phyloP scores from a whole-genome alignment of 805 yeast species.

The Jamesozyma lodderae region DNA sequence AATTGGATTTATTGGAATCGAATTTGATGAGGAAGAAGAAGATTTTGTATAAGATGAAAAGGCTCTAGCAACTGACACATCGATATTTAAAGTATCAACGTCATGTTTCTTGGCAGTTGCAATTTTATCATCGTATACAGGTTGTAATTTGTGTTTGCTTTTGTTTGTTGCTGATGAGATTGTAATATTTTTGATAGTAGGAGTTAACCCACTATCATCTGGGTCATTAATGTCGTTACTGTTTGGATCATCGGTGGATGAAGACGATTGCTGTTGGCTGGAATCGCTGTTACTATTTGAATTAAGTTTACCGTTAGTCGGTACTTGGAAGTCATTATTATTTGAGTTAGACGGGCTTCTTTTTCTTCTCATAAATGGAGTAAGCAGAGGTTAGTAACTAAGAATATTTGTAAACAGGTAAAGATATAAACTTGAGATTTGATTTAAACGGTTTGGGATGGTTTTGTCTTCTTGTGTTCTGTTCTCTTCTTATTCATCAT shows the following conservation, averaged over 20 bases:
- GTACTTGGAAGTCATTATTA: neutral
- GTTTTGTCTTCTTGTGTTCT: too few relatives aligned
- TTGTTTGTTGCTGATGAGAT: conserved; percentile 4
- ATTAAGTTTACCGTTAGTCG: conserved; percentile 12
- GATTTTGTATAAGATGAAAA: conserved; percentile 10
- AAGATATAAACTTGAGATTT: too few relatives aligned
- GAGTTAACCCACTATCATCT: conserved; percentile 38
- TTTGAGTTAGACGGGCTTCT: conserved; percentile 28
- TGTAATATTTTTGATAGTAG: conserved; percentile 28
- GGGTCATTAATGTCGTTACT: conserved; percentile 37
- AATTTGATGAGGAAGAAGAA: neutral
- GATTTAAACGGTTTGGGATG: too few relatives aligned
- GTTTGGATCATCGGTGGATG: conserved; percentile 26
- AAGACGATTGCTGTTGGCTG: conserved; percentile 20
- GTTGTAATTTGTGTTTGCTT: conserved; percentile 1
- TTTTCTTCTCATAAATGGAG: conserved; percentile 19
- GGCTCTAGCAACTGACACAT: conserved; percentile 30
- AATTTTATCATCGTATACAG: conserved; percentile 2
- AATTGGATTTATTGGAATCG: neutral
- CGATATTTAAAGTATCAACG: conserved; percentile 23
- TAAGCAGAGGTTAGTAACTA: too few relatives aligned
- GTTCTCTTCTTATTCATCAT: too few relatives aligned
- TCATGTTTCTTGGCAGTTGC: neutral
- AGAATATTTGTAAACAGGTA: too few relatives aligned
- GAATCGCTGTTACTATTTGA: conserved; percentile 10